Conservation (phyloP, 2,329 filamentous ascomycete species). For the Nannizzia gypsea region DNA sequence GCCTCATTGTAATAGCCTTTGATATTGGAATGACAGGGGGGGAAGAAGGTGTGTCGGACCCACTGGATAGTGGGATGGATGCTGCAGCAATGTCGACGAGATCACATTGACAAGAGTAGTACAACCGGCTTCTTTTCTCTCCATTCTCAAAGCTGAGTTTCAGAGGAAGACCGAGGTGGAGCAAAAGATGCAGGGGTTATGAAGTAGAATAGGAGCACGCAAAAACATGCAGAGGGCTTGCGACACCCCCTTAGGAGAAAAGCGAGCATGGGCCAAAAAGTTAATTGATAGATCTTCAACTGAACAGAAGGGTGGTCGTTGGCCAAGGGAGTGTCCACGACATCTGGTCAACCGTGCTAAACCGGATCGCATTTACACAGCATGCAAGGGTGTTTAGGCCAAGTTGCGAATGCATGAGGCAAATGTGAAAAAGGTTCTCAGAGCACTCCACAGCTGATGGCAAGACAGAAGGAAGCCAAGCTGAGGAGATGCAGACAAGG, state of each 20-base stretch:
- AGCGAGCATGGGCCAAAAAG: conserved; percentile 4
- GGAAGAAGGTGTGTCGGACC: not conserved
- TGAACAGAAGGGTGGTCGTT: conserved; percentile 19
- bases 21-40: not conserved
- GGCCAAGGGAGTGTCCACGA: conserved; percentile 25
- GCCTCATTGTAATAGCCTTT: not conserved
- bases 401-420: conserved; percentile 1
- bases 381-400: conserved; percentile 5
- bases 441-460: not conserved
- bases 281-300: conserved; percentile 7
- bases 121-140: conserved; percentile 21
- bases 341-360: conserved; percentile 18
- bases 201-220: conserved; percentile 7
- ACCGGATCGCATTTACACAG: conserved; percentile 10
- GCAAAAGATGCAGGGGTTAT: conserved; percentile 9
- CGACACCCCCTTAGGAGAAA: conserved; percentile 4
- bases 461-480: conserved; percentile 1
- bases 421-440: not conserved
- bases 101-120: conserved; percentile 15
- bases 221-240: conserved; percentile 3
- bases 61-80: not conserved
- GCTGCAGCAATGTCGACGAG: not conserved
- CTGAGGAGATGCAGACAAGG: not conserved
- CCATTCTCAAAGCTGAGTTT: not conserved
- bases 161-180: conserved; percentile 4